Base-by-base conservation (phyloP, 1,284 basidiomycete species). In the Xerocomus subilludens region DNA sequence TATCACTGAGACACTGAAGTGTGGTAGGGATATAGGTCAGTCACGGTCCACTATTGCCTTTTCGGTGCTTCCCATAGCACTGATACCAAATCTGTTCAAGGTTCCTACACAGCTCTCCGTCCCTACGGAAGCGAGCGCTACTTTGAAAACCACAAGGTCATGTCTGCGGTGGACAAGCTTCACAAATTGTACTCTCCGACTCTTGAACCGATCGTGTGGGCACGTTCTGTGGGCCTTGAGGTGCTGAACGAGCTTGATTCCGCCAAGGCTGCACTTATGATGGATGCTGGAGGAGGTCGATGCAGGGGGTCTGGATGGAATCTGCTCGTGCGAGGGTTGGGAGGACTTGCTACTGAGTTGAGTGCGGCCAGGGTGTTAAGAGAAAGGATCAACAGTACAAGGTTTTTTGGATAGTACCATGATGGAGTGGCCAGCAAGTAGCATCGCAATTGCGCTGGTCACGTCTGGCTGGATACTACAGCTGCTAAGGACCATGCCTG, bases 171-270 rank as follows among this genome's bases (percentile, higher is more conserved):
- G 64, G 97, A 99, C 86, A 96, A 97, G 81, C 88, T 98, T 64
- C 93, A 97, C 85, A 94, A 94, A 80, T 82, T 98, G 18, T 98
- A 97, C 82, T 86, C 91, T 2, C 89, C 89, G 7, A 90, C 92
- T 51, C 85, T 87, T 27, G 88, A 87, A 18, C 91, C 93, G 5
- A 80, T 97, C 38, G 96, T 98, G 38, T 96, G 94, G 94, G 92
- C 92, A 11, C 90, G 97, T 65, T 94, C 93, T 0, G 90, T 93
- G 18, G 97, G 96, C 0, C 83, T 98, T n/a, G 96, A 98, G 80
- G 91, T 98, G 18, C 80, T 98, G 62, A 98, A 98, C 80, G 96
- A 98, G 84, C 84, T 98, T 32, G 93, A 94, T 74, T 87, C 90
- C 0, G 79, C 98, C 75, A 98, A 98, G 85, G 89, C 90, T 13